Evolutionary conservation across 2,329 filamentous ascomycete species (phyloP).

Genomic region (Neurospora crassa): DNA sequence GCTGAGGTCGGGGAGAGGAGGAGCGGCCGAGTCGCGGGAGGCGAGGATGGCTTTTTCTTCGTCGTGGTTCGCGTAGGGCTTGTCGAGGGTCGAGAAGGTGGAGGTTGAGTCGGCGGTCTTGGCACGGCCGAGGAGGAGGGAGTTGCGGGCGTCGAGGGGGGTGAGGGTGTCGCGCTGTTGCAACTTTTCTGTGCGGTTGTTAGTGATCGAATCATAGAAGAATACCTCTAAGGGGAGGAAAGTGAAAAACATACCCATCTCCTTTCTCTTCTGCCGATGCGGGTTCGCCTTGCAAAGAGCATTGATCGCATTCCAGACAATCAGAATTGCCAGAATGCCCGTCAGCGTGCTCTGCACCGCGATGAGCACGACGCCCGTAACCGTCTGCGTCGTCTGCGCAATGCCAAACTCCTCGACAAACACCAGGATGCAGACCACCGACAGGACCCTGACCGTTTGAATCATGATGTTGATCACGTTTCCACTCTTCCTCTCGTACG

Average conservation of each 20-base stretch:
- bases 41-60: not conserved
- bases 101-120: conserved; percentile 25
- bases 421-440: conserved; percentile 78
- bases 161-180: conserved; percentile 74
- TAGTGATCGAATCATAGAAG: conserved; percentile 2
- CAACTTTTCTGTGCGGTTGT: conserved; percentile 52
- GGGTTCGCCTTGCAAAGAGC: conserved; percentile 80
- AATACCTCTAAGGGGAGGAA: not conserved
- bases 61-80: conserved; percentile 22
- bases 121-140: conserved; percentile 59
- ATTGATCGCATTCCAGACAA: conserved; percentile 80
- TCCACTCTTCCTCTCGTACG: conserved; percentile 76
- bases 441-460: conserved; percentile 79
- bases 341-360: conserved; percentile 83
- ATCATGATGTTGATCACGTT: conserved; percentile 93
- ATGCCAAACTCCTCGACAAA: conserved; percentile 93
- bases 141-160: conserved; percentile 78
- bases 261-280: conserved; percentile 79
- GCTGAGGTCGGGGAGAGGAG: conserved; percentile 18
- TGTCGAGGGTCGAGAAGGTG: conserved; percentile 35
- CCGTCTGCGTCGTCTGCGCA: conserved; percentile 82
- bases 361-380: conserved; percentile 87
- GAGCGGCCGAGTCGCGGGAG: conserved; percentile 20
- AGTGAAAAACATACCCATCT: conserved; percentile 59
- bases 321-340: conserved; percentile 73